phyloP scores from a whole-genome alignment of 2,329 filamentous ascomycete genomes.

The Podosphaera fusca region DNA sequence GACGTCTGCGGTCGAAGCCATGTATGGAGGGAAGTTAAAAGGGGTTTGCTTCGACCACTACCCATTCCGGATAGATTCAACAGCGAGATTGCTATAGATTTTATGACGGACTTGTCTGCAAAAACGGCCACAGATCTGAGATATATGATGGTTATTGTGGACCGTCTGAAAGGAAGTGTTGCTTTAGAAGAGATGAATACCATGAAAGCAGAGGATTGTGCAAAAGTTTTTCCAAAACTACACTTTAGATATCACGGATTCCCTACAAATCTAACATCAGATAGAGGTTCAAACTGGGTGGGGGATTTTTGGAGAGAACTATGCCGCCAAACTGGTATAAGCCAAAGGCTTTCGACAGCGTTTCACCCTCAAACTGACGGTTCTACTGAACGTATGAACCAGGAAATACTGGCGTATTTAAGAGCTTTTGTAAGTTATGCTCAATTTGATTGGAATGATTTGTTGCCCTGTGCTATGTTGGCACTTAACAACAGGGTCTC shows the following conservation, averaged over 20 bases:
- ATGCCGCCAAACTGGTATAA: too few species aligned
- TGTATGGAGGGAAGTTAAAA: neutral
- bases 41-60: neutral
- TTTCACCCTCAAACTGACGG: too few species aligned
- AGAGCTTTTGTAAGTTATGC: too few species aligned
- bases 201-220: neutral
- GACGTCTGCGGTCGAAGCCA: neutral
- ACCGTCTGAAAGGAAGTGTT: neutral
- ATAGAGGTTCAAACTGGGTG: neutral
- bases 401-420: too few species aligned
- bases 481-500: too few species aligned
- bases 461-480: too few species aligned
- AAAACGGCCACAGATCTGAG: neutral
- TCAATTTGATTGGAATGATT: too few species aligned
- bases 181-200: neutral
- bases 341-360: too few species aligned
- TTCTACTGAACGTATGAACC: too few species aligned
- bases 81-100: neutral
- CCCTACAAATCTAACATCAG: neutral
- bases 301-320: too few species aligned
- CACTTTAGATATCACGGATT: neutral
- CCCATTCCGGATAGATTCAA: neutral
- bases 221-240: neutral
- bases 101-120: neutral
- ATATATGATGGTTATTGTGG: neutral